Evolutionary conservation across 176 grass and related monocot genomes (phyloP).

Genomic region (Rhynchospora pubera): DNA sequence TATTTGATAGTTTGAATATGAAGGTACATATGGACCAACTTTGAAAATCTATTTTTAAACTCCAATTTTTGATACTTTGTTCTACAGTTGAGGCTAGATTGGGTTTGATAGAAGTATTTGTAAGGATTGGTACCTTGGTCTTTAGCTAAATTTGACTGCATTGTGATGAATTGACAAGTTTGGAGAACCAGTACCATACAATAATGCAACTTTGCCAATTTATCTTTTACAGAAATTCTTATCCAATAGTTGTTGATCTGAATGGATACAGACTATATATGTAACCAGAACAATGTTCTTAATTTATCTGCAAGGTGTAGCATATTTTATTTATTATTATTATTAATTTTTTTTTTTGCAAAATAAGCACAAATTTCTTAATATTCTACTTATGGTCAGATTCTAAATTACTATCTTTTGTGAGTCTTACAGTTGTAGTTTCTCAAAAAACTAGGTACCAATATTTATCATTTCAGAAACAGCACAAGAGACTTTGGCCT

Average conservation of each 20-base stretch:
- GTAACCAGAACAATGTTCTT: background rate
- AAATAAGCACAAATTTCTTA: background rate
- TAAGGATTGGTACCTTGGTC: background rate
- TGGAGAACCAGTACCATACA: background rate
- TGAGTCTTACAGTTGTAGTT: constrained; percentile 1
- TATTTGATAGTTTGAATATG: constrained; percentile 33
- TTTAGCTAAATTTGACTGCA: background rate
- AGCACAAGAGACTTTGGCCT: constrained; percentile 53
- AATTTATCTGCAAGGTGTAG: background rate
- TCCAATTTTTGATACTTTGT: background rate
- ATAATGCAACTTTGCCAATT: background rate
- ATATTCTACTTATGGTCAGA: background rate
- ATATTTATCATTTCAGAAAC: constrained; percentile 72
- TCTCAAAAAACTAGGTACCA: constrained; percentile 43
- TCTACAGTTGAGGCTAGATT: background rate
- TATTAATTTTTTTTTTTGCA: too few species aligned
- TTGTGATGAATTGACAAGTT: background rate
- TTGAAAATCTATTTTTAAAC: background rate
- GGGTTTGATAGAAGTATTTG: background rate
- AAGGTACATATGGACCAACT: constrained; percentile 38
- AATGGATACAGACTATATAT: background rate
- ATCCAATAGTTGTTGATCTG: background rate
- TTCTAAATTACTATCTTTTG: background rate
- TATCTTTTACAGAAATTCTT: background rate
- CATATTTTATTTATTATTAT: too few species aligned